phyloP scores from a whole-genome alignment of 768 basidiomycete genomes.

The Pleurotus giganteus region DNA sequence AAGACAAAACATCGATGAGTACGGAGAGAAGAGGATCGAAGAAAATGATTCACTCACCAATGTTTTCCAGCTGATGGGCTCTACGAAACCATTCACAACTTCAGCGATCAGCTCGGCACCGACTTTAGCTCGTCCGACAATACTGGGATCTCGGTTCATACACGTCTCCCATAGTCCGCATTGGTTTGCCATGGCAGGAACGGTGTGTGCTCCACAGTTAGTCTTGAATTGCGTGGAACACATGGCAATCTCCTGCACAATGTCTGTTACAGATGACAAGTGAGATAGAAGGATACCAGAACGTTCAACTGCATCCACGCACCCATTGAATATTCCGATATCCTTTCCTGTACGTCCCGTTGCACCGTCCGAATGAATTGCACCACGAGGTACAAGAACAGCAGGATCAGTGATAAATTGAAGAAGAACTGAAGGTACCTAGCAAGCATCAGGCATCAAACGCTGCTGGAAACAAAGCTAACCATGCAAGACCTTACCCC shows the following conservation, averaged over 20 bases:
- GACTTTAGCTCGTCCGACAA: constrained; percentile 85
- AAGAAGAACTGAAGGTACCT: constrained; percentile 96
- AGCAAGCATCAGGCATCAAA: constrained; percentile 15
- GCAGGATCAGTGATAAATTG: constrained; percentile 78
- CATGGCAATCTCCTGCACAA: constrained; percentile 88
- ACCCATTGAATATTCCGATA: constrained; percentile 90
- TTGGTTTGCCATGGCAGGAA: constrained; percentile 86
- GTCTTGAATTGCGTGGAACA: constrained; percentile 80
- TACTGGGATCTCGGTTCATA: constrained; percentile 92
- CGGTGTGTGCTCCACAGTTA: constrained; percentile 75
- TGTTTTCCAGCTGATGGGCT: constrained; percentile 97
- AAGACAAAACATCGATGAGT: background rate
- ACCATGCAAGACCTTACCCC: constrained; percentile 57
- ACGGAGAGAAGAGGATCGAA: background rate
- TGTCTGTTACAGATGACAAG: constrained; percentile 45
- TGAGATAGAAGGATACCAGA: constrained; percentile 15
- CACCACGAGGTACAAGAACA: constrained; percentile 82
- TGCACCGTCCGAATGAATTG: constrained; percentile 90
- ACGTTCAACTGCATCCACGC: constrained; percentile 24
- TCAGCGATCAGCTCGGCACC: constrained; percentile 95
- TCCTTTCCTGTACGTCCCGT: constrained; percentile 83
- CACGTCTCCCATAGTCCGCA: constrained; percentile 92
- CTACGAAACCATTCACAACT: constrained; percentile 94
- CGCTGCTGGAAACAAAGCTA: background rate
- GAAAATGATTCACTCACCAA: constrained; percentile 52